phyloP scores from a whole-genome alignment of 2,329 filamentous ascomycete genomes.

The Leptosphaerulina australis region DNA sequence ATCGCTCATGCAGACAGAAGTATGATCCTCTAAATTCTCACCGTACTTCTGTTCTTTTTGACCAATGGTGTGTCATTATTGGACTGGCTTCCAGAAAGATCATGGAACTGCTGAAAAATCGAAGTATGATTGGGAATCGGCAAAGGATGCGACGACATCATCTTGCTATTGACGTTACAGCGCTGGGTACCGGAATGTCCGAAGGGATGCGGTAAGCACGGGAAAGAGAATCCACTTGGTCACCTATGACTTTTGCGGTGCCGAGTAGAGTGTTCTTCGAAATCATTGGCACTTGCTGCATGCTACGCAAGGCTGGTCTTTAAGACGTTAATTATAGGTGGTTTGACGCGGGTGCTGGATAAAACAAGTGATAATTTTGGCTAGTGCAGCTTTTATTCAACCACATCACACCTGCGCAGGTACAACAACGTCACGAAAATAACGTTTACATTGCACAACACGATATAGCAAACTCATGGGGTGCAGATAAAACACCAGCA shows the following conservation, averaged over 20 bases:
- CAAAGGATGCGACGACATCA: background rate
- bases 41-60: constrained; percentile 26
- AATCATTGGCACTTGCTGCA: background rate
- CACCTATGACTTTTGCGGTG: background rate
- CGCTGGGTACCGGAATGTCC: background rate
- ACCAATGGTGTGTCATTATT: constrained; percentile 16
- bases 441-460: too few relatives aligned
- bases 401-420: too few relatives aligned
- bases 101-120: background rate
- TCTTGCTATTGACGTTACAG: background rate
- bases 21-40: constrained; percentile 32
- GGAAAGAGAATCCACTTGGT: background rate
- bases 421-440: too few relatives aligned
- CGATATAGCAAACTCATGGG: too few relatives aligned
- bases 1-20: constrained; percentile 19
- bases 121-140: constrained; percentile 3
- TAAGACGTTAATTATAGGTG: background rate
- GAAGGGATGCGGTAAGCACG: constrained; percentile 2
- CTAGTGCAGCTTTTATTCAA: too few relatives aligned
- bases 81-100: constrained; percentile 11
- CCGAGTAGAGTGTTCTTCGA: background rate
- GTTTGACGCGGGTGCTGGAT: too few relatives aligned
- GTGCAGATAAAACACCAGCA: too few relatives aligned
- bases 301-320: constrained; percentile 3
- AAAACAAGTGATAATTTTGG: too few relatives aligned